These are phyloP conservation scores for Sphenostylis stenocarpa DNA, from an alignment of 306 rosid species.

Conservation along the genomic window DNA sequence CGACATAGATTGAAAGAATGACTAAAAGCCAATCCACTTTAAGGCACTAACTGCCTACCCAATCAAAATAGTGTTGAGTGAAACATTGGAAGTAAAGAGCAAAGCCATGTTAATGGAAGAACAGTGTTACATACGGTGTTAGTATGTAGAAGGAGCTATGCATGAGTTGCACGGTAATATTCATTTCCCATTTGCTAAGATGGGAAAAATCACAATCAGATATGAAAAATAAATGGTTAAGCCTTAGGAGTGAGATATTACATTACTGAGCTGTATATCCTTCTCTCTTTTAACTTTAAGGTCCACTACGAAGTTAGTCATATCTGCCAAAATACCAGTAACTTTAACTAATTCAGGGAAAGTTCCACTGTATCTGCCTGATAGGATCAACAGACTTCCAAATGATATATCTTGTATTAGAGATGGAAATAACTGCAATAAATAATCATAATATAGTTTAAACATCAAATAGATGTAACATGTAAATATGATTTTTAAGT, in stretches of 20 bases:
- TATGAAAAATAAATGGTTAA: slow-evolving; percentile 13
- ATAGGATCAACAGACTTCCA: slow-evolving; percentile 71
- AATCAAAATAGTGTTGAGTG: background rate
- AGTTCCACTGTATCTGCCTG: slow-evolving; percentile 84
- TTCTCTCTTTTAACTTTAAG: slow-evolving; percentile 70
- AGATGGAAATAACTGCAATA: slow-evolving; percentile 70
- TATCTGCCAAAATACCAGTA: slow-evolving; percentile 73
- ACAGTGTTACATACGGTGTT: background rate
- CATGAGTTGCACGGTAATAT: slow-evolving; percentile 5
- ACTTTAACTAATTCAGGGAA: slow-evolving; percentile 66
- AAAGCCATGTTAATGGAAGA: background rate
- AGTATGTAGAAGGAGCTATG: background rate
- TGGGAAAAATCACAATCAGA: slow-evolving; percentile 15
- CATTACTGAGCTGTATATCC: slow-evolving; percentile 74
- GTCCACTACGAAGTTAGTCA: slow-evolving; percentile 56
- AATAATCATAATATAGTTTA: slow-evolving; percentile 10
- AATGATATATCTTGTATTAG: slow-evolving; percentile 75
- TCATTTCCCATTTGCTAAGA: slow-evolving; percentile 1
- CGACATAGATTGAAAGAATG: background rate
- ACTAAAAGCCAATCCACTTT: background rate
- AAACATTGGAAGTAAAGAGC: background rate
- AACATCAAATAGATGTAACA: slow-evolving; percentile 9
- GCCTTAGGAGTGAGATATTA: slow-evolving; percentile 41
- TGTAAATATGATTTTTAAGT: slow-evolving; percentile 10
- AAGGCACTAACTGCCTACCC: background rate